A percentile compares a stretch with the other conserved stretches of the same genome.
Conservation (phyloP, 2,329 filamentous ascomycete species). For the Arthroderma uncinatum region DNA sequence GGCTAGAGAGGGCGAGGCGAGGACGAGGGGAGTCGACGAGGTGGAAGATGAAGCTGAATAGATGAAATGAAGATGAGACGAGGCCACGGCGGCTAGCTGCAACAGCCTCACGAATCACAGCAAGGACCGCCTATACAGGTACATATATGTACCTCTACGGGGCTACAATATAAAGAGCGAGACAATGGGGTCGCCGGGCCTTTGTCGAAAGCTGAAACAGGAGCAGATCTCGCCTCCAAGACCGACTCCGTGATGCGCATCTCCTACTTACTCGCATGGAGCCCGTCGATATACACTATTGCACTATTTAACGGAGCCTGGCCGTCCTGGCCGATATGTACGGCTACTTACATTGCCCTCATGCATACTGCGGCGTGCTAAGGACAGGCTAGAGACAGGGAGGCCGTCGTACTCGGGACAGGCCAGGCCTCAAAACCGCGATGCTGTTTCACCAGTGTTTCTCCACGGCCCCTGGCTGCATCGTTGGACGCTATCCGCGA, state of each 20-base stretch:
- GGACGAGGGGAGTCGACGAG: background rate
- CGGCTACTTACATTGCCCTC: background rate
- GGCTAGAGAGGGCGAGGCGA: background rate
- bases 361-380: background rate
- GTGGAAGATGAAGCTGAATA: background rate
- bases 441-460: slow-evolving; percentile 5
- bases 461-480: slow-evolving; percentile 3
- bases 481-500: background rate
- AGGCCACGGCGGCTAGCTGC: background rate
- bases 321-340: background rate
- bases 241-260: background rate
- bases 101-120: slow-evolving; percentile 4
- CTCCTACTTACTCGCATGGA: background rate
- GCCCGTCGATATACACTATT: background rate
- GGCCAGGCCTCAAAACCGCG: background rate
- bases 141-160: background rate
- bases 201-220: background rate
- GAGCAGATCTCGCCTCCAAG: background rate
- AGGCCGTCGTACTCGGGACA: background rate
- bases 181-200: background rate
- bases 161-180: background rate
- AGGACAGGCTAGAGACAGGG: background rate
- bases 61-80: background rate
- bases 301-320: background rate
- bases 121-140: background rate